Percentiles rank a stretch among this genome's conserved stretches.
Evolutionary conservation across 176 grass and related monocot species (phyloP).

Genomic region (Zoysia pacifica): DNA sequence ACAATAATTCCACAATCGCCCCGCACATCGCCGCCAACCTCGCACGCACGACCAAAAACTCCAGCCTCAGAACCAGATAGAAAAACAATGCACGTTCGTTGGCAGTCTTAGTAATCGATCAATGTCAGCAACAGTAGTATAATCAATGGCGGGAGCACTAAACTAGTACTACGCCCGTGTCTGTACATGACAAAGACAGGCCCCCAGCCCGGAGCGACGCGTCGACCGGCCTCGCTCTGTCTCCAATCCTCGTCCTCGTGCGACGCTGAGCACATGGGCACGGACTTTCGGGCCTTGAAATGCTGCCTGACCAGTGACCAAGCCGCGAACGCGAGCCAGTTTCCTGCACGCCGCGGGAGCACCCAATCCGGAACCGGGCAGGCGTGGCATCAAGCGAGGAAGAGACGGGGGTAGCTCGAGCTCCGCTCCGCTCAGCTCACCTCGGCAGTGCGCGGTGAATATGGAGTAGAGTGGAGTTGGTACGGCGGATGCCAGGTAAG

Average conservation of each 20-base stretch:
- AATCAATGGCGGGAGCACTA: neutral
- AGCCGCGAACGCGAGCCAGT: too few relatives aligned
- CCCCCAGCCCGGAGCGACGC: neutral
- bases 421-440: neutral
- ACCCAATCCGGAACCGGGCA: neutral
- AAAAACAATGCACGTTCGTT: neutral
- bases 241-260: neutral
- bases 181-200: neutral
- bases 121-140: neutral
- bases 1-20: too few relatives aligned
- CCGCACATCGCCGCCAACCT: too few relatives aligned
- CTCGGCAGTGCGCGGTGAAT: neutral
- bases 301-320: neutral
- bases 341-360: neutral
- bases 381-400: neutral
- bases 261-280: neutral
- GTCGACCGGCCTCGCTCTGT: neutral
- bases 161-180: neutral
- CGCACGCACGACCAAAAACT: too few relatives aligned
- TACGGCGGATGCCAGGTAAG: neutral
- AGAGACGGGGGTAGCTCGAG: neutral
- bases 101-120: neutral
- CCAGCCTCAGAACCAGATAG: neutral
- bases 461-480: conserved; percentile 7
- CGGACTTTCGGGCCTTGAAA: neutral